phyloP scores from a whole-genome alignment of 176 grass and related monocot genomes.

The Saccharum officinarum region DNA sequence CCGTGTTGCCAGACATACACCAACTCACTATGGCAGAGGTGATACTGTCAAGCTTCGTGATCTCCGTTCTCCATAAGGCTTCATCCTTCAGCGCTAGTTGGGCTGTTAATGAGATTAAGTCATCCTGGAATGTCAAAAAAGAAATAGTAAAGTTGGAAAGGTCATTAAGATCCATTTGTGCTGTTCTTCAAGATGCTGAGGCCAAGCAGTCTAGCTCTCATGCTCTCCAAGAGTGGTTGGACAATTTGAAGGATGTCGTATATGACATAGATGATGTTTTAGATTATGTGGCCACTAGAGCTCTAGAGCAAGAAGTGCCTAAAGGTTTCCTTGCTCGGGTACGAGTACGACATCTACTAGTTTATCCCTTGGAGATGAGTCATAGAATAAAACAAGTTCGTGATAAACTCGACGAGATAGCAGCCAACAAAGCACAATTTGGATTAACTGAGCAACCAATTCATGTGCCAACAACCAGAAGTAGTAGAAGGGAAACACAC shows the following conservation, averaged over 20 bases:
- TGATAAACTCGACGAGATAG: constrained; percentile 26
- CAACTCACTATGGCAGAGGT: not conserved
- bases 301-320: not conserved
- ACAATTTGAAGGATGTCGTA: constrained; percentile 9
- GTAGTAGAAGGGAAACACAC: not conserved
- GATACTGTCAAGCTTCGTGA: not conserved
- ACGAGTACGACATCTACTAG: not conserved
- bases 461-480: not conserved
- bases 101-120: not conserved
- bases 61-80: not conserved
- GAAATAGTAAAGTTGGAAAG: not conserved
- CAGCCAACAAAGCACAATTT: not conserved
- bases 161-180: not conserved
- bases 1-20: not conserved
- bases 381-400: not conserved
- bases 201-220: not conserved
- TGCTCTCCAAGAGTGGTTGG: not conserved
- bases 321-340: not conserved
- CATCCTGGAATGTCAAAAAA: not conserved
- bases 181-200: constrained; percentile 9
- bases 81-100: not conserved
- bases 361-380: not conserved
- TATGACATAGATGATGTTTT: constrained; percentile 34
- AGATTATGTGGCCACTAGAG: not conserved
- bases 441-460: not conserved